A percentile compares a stretch with the other conserved stretches of the same genome.
Conservation (phyloP, 2,329 filamentous ascomycete species). For the Macroventuria anomochaeta region DNA sequence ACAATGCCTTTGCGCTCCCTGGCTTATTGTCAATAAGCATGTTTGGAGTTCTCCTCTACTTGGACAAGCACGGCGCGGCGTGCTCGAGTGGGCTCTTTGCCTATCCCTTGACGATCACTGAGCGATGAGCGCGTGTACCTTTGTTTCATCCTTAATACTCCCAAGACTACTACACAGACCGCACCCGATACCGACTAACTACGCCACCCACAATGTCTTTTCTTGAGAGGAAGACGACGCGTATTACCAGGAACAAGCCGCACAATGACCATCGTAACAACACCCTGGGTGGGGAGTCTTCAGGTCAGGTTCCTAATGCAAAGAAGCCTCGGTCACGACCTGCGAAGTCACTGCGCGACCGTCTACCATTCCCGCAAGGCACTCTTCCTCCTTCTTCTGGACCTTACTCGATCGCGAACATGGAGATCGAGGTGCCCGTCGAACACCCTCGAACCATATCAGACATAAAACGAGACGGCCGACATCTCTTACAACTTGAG, state of each 20-base stretch:
- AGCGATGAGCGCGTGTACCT: not conserved
- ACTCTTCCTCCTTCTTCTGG: conserved; percentile 60
- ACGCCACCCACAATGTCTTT: conserved; percentile 31
- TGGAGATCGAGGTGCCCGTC: conserved; percentile 63
- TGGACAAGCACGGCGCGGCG: conserved; percentile 22
- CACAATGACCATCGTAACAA: conserved; percentile 28
- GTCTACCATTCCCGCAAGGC: conserved; percentile 52
- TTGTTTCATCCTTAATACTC: not conserved
- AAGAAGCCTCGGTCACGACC: conserved; percentile 58
- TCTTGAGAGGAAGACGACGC: conserved; percentile 36
- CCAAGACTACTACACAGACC: not conserved
- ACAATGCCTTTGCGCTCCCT: conserved; percentile 2
- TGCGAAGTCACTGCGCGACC: conserved; percentile 57
- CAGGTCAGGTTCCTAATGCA: conserved; percentile 49
- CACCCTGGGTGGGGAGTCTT: conserved; percentile 22
- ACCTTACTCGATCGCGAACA: conserved; percentile 57
- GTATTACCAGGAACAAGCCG: conserved; percentile 34
- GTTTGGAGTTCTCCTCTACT: not conserved
- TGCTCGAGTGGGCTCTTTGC: not conserved
- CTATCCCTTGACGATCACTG: not conserved
- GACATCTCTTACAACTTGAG: conserved; percentile 59
- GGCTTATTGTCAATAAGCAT: conserved; percentile 1
- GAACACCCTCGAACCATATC: conserved; percentile 57
- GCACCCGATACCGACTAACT: not conserved
- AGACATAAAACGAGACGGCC: conserved; percentile 57